phyloP scores from a whole-genome alignment of 1,284 basidiomycete genomes.

The Pholiota adiposa region DNA sequence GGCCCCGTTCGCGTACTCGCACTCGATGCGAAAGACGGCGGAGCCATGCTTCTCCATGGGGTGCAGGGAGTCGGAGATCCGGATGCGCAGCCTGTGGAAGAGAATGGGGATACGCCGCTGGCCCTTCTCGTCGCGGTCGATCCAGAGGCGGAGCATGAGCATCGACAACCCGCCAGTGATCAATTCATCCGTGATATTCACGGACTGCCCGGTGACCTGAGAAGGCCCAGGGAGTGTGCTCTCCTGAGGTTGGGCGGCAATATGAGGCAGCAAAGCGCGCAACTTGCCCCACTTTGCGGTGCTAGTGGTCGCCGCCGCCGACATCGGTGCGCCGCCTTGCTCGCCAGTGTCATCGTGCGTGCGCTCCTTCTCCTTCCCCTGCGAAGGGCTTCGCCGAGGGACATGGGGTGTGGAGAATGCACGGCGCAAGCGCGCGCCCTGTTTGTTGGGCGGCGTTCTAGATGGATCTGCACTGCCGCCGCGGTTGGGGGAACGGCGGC shows the following conservation, averaged over 20 bases:
- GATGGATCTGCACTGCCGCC: constrained; percentile 14
- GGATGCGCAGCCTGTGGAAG: constrained; percentile 84
- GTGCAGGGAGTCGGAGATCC: constrained; percentile 86
- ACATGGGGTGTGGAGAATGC: constrained; percentile 51
- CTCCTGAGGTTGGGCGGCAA: constrained; percentile 44
- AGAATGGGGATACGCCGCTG: constrained; percentile 86
- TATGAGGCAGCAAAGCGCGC: constrained; percentile 65
- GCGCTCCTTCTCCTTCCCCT: not conserved
- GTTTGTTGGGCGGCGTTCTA: constrained; percentile 6
- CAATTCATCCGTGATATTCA: constrained; percentile 87
- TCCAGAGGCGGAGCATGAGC: constrained; percentile 86
- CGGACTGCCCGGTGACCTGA: constrained; percentile 51
- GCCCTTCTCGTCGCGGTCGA: constrained; percentile 90
- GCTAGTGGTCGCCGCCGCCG: constrained; percentile 21
- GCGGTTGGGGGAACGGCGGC: constrained; percentile 19
- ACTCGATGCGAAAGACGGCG: constrained; percentile 92
- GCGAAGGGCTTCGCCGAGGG: not conserved
- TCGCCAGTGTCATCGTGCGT: not conserved
- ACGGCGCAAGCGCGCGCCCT: constrained; percentile 23
- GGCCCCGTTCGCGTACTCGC: constrained; percentile 96
- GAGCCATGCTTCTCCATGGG: constrained; percentile 79
- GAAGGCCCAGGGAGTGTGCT: constrained; percentile 43
- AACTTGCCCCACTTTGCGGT: constrained; percentile 62
- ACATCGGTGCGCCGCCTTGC: not conserved
- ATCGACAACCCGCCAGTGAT: constrained; percentile 82